A percentile compares a stretch with the other conserved stretches of the same genome.
phyloP scores from a whole-genome alignment of 1,284 basidiomycete genomes.

The Marasmius fiardii region DNA sequence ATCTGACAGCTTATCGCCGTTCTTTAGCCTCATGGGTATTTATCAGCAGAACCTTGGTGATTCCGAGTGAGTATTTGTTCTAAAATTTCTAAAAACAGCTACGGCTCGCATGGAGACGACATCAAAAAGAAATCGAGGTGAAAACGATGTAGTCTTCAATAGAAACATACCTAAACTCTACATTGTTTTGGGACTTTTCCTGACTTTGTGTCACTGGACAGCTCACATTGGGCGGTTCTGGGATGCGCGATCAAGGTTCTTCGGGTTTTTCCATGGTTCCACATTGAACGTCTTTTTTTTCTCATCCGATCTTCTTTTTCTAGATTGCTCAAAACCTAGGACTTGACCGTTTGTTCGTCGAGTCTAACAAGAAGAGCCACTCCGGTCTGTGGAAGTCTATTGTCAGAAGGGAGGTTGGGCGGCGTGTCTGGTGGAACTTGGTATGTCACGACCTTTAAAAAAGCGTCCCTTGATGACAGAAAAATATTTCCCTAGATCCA shows the following conservation, averaged over 20 bases:
- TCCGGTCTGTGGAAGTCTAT: constrained; percentile 18
- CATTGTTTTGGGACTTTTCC: not conserved
- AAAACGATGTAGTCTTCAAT: no score
- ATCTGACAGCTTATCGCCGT: not conserved
- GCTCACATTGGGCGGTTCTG: constrained; percentile 21
- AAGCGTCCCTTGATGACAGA: no score
- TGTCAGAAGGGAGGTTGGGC: constrained; percentile 20
- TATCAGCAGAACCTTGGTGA: constrained; percentile 25
- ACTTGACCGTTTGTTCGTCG: constrained; percentile 20
- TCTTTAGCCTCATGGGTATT: constrained; percentile 22
- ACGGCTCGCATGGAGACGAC: no score
- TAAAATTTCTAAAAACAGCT: no score
- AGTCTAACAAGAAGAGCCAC: constrained; percentile 16
- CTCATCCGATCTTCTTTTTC: not conserved
- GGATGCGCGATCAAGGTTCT: constrained; percentile 22
- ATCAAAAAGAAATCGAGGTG: no score
- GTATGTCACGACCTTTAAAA: no score
- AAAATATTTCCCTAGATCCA: constrained; percentile 15
- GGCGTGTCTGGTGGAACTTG: constrained; percentile 23
- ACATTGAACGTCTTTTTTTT: not conserved
- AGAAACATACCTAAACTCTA: no score
- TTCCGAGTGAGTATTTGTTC: constrained; percentile 18
- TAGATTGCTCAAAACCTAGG: constrained; percentile 25
- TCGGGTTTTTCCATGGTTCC: not conserved
- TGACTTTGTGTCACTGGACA: no score